phyloP scores from a whole-genome alignment of 2,329 filamentous ascomycete species.

The Phyllosticta citriasiana region DNA sequence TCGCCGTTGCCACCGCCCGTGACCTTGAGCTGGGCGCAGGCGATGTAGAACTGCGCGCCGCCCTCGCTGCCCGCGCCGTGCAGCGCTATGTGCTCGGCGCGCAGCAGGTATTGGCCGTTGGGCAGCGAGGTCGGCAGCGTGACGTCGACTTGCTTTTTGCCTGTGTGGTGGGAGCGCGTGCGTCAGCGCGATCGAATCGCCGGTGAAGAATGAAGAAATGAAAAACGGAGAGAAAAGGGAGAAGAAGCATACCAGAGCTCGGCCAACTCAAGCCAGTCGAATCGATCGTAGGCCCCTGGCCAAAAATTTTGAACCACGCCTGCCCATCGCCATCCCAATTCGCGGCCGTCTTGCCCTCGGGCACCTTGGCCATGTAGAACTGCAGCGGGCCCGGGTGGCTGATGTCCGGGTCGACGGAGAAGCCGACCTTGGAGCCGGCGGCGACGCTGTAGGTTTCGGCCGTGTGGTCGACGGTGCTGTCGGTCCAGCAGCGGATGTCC shows the following conservation, averaged over 20 bases:
- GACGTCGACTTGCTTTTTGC: constrained; percentile 20
- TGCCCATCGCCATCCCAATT: constrained; percentile 22
- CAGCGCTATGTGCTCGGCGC: constrained; percentile 39
- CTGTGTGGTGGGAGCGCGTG: constrained; percentile 9
- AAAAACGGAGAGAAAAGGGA: not conserved
- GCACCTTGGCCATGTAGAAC: constrained; percentile 29
- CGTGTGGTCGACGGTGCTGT: constrained; percentile 11
- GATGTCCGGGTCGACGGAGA: constrained; percentile 22
- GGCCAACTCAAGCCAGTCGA: constrained; percentile 12
- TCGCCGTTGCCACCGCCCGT: constrained; percentile 27
- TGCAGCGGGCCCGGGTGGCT: constrained; percentile 27
- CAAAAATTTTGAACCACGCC: constrained; percentile 27
- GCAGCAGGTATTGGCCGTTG: constrained; percentile 35
- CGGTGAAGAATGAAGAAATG: too few species aligned
- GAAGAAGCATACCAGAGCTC: constrained; percentile 6
- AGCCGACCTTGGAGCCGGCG: constrained; percentile 23
- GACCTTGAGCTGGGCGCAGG: constrained; percentile 37
- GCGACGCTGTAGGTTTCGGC: constrained; percentile 19
- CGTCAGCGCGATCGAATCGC: not conserved
- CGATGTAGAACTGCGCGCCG: constrained; percentile 37
- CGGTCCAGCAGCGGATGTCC: constrained; percentile 27
- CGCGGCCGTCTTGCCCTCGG: constrained; percentile 14
- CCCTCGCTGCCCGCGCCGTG: constrained; percentile 29
- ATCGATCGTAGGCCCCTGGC: constrained; percentile 13
- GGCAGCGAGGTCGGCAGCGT: constrained; percentile 32